A percentile compares a stretch with the other conserved stretches of the same genome.
phyloP scores from a whole-genome alignment of 2,329 filamentous ascomycete species.

The Rutstroemia sp. region DNA sequence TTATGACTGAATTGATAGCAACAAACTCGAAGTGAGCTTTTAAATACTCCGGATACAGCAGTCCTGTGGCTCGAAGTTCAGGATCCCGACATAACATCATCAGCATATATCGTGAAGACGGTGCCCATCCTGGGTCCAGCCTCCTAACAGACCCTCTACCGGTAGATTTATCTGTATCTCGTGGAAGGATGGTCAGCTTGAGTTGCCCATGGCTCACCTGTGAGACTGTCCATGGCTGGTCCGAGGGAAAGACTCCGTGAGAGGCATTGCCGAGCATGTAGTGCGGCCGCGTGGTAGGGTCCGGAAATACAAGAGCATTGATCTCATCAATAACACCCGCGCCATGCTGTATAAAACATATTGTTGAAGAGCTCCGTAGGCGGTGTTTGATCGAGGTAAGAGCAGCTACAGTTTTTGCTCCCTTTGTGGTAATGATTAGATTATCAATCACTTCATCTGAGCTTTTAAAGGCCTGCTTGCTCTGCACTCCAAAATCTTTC shows the following conservation, averaged over 20 bases:
- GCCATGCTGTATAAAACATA: slow-evolving; percentile 73
- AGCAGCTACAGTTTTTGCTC: slow-evolving; percentile 47
- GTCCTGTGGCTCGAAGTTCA: slow-evolving; percentile 51
- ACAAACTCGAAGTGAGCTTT: slow-evolving; percentile 72
- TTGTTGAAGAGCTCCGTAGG: slow-evolving; percentile 59
- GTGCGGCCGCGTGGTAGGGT: slow-evolving; percentile 57
- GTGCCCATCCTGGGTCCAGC: slow-evolving; percentile 32
- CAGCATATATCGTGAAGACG: slow-evolving; percentile 50
- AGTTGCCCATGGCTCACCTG: slow-evolving; percentile 31
- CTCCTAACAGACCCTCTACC: slow-evolving; percentile 9
- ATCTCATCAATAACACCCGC: slow-evolving; percentile 78
- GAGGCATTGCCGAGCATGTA: slow-evolving; percentile 49
- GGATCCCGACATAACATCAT: slow-evolving; percentile 55
- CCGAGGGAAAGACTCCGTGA: slow-evolving; percentile 34
- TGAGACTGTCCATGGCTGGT: slow-evolving; percentile 34
- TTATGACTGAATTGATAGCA: slow-evolving; percentile 67
- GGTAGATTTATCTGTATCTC: neutral
- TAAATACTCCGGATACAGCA: slow-evolving; percentile 55
- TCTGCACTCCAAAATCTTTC: slow-evolving; percentile 11
- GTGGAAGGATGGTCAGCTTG: slow-evolving; percentile 28
- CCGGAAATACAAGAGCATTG: slow-evolving; percentile 61
- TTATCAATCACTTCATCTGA: slow-evolving; percentile 48
- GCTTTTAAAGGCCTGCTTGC: slow-evolving; percentile 24
- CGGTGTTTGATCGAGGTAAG: slow-evolving; percentile 56
- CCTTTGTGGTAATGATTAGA: slow-evolving; percentile 62